A percentile compares a stretch with the other conserved stretches of the same genome.
Conservation (phyloP, 139 green algal species). For the Coelastrella sp. region DNA sequence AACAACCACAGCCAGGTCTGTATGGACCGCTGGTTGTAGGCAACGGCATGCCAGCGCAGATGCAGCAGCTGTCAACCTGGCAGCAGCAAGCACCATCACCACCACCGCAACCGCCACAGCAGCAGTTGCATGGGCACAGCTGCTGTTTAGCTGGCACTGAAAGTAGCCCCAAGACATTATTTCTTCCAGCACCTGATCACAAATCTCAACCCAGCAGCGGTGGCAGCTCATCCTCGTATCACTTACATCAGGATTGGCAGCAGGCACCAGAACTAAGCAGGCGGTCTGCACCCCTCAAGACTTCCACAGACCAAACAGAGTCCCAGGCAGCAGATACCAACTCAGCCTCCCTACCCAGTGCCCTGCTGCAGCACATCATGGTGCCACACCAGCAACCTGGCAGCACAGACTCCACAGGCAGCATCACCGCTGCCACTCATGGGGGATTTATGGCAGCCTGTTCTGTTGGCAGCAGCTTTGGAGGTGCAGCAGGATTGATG, state of each 20-base stretch:
- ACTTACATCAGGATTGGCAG: neutral
- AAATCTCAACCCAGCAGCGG: too few relatives aligned
- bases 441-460: slow-evolving; percentile 21
- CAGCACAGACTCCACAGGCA: neutral
- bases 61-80: neutral
- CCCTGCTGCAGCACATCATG: too few relatives aligned
- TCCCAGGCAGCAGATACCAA: too few relatives aligned
- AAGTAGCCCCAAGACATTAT: too few relatives aligned
- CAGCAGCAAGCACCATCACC: neutral
- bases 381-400: neutral
- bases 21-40: too few relatives aligned
- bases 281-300: too few relatives aligned
- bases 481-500: too few relatives aligned
- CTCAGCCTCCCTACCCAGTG: too few relatives aligned
- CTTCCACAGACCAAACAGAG: too few relatives aligned
- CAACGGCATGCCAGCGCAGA: neutral
- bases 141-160: neutral
- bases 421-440: neutral
- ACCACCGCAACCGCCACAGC: neutral
- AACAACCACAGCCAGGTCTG: too few relatives aligned
- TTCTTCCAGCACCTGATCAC: too few relatives aligned
- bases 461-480: slow-evolving; percentile 11
- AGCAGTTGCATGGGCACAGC: neutral
- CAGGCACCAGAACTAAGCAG: neutral
- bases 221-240: neutral